Conservation (phyloP, 495 filamentous ascomycete genomes). For the Neurospora sp. region DNA sequence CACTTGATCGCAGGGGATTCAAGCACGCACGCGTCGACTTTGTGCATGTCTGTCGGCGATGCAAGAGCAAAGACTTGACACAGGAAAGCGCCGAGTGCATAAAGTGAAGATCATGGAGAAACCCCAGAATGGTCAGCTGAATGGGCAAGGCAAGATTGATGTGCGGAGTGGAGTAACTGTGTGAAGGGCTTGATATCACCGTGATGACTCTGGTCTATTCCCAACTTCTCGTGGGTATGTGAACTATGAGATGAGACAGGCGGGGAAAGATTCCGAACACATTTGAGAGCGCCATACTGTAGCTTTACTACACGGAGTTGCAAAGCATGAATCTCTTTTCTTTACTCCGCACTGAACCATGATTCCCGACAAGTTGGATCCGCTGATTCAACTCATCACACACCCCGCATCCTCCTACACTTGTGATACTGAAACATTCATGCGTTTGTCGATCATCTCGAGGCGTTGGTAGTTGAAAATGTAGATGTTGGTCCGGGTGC, state of each 20-base stretch:
- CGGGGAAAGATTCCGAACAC: background rate
- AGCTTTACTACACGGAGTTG: background rate
- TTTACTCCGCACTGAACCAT: background rate
- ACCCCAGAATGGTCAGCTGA: background rate
- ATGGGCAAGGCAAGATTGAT: background rate
- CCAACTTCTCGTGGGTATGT: background rate
- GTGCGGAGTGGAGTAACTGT: background rate
- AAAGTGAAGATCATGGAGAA: background rate
- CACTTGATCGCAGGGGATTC: background rate
- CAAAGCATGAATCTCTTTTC: background rate
- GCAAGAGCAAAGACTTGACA: background rate
- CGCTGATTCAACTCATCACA: background rate
- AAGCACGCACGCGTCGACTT: background rate
- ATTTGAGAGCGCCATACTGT: background rate
- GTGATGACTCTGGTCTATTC: background rate
- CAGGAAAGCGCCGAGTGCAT: background rate
- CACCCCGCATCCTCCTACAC: background rate
- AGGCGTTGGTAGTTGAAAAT: background rate
- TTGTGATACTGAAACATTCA: background rate
- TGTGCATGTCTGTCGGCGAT: background rate
- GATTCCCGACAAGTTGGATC: background rate
- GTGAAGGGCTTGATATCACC: background rate
- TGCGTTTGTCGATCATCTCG: background rate
- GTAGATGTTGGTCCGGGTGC: background rate
- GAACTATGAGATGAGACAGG: background rate